These are phyloP conservation scores for Phytophthora palmivora DNA, from an alignment of 352 stramenopile genomes.

Conservation along the genomic window DNA sequence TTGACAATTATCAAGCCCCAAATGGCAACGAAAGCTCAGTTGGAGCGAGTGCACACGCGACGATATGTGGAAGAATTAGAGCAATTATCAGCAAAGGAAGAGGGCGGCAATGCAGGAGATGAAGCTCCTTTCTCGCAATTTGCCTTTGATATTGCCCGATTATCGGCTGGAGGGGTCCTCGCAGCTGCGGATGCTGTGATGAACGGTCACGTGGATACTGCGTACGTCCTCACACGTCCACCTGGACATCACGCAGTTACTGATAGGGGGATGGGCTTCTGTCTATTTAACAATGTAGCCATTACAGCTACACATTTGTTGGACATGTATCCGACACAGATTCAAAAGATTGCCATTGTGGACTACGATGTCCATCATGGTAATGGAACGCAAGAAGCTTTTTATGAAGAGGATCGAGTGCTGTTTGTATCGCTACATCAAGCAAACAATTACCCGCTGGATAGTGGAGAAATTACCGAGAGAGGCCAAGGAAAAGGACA, in stretches of 20 bases:
- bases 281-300: constrained; percentile 76
- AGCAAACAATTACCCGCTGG: constrained; percentile 81
- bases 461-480: constrained; percentile 55
- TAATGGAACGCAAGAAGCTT: constrained; percentile 95
- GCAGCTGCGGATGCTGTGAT: constrained; percentile 68
- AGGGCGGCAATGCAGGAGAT: constrained; percentile 77
- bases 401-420: constrained; percentile 77
- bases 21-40: constrained; percentile 49
- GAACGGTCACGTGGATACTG: constrained; percentile 41
- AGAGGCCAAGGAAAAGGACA: constrained; percentile 47
- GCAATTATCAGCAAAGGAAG: constrained; percentile 50
- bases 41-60: constrained; percentile 65
- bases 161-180: constrained; percentile 74
- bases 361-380: constrained; percentile 97
- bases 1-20: constrained; percentile 53
- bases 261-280: constrained; percentile 74
- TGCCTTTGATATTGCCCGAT: constrained; percentile 73
- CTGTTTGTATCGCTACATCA: constrained; percentile 86
- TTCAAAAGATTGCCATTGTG: constrained; percentile 93
- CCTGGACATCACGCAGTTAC: constrained; percentile 75
- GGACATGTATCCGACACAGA: constrained; percentile 61
- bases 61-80: constrained; percentile 65
- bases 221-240: constrained; percentile 72
- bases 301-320: constrained; percentile 63
- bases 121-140: constrained; percentile 78